Percentiles rank a stretch among this genome's conserved stretches.
Evolutionary conservation across 2,329 filamentous ascomycete species (phyloP).

Genomic region (Hymenotorrendiella dingleyae): DNA sequence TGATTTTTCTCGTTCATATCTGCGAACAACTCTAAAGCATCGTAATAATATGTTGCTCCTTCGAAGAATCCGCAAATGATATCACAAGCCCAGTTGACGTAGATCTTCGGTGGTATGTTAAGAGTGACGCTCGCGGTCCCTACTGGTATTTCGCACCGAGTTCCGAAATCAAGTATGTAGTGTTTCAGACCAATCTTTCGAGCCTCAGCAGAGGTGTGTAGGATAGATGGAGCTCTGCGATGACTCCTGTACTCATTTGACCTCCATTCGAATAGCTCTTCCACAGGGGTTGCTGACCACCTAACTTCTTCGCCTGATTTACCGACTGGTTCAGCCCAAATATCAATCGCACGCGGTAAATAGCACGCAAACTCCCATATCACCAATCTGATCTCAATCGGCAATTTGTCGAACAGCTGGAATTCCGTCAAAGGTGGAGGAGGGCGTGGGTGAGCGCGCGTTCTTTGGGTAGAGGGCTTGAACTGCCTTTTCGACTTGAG

Average conservation of each 20-base stretch:
- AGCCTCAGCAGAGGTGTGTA: neutral
- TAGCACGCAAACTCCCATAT: neutral
- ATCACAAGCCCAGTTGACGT: neutral
- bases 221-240: neutral
- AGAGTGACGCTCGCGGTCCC: neutral
- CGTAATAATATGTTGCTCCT: too few relatives aligned
- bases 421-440: too few relatives aligned
- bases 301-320: neutral
- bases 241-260: neutral
- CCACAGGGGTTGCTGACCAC: neutral
- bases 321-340: neutral
- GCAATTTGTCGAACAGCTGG: neutral
- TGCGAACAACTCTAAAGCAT: too few relatives aligned
- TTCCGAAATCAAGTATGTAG: conserved; percentile 11
- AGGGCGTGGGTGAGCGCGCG: too few relatives aligned
- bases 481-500: too few relatives aligned
- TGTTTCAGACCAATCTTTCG: neutral
- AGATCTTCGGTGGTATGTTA: neutral
- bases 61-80: too few relatives aligned
- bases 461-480: too few relatives aligned
- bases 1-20: too few relatives aligned
- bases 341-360: neutral
- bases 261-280: neutral
- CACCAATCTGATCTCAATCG: neutral
- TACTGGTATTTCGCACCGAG: neutral